A percentile compares a stretch with the other conserved stretches of the same genome.
Evolutionary conservation across 108 stramenopile species (phyloP).

Genomic region (Mediolabrus comicus): DNA sequence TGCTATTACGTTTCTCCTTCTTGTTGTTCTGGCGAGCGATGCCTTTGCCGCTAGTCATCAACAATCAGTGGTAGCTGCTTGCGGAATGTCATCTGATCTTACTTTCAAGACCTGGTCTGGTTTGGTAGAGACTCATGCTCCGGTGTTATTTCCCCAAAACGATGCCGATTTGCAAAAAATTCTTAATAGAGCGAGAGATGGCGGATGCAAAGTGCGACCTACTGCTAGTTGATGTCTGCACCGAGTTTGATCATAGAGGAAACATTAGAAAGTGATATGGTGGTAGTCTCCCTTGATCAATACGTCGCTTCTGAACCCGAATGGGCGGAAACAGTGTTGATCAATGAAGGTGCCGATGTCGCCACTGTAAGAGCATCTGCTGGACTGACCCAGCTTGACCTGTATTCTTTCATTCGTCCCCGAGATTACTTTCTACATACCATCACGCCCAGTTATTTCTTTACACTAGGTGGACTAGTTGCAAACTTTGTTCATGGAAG

Average conservation of each 20-base stretch:
- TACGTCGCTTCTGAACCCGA: background rate
- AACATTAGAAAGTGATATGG: background rate
- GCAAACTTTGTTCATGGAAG: background rate
- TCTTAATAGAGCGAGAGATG: background rate
- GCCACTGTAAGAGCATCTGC: background rate
- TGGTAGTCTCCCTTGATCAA: background rate
- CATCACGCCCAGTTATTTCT: background rate
- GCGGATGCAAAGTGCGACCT: background rate
- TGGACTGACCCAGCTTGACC: background rate
- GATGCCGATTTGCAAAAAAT: background rate
- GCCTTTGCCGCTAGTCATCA: too few relatives aligned
- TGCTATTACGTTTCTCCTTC: too few relatives aligned
- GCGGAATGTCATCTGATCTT: too few relatives aligned
- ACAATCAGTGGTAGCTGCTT: too few relatives aligned
- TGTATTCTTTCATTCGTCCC: background rate
- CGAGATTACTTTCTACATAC: background rate
- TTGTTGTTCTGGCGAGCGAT: too few relatives aligned
- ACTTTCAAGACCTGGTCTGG: too few relatives aligned
- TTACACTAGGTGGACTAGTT: background rate
- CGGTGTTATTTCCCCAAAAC: background rate
- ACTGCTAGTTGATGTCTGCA: background rate
- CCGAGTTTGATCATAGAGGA: background rate
- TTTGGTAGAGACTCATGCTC: too few relatives aligned
- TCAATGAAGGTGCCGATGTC: background rate
- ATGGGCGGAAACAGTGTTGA: background rate